Percentiles rank a stretch among this genome's conserved stretches.
phyloP scores from a whole-genome alignment of 2,329 filamentous ascomycete species.

The Cercospora citrullina region DNA sequence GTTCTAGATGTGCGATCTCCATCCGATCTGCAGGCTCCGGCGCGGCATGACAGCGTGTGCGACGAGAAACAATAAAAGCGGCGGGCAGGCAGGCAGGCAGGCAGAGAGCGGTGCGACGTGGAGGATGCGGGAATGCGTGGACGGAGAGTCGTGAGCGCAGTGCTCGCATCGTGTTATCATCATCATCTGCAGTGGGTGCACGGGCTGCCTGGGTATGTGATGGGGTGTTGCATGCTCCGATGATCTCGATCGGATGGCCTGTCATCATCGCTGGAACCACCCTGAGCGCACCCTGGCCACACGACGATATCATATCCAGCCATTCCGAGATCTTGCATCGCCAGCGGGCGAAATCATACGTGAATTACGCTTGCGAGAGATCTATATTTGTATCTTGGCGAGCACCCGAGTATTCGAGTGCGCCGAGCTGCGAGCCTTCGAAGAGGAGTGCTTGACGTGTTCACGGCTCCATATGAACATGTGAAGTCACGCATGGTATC shows the following conservation, averaged over 20 bases:
- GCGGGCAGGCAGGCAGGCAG: neutral
- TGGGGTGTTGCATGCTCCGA: neutral
- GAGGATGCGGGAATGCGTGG: neutral
- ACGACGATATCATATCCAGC: neutral
- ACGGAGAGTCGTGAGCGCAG: neutral
- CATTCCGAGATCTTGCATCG: neutral
- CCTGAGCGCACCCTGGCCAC: neutral
- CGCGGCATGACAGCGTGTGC: neutral
- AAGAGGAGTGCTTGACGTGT: neutral
- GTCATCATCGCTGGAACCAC: neutral
- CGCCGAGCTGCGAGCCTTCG: neutral
- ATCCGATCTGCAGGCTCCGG: neutral
- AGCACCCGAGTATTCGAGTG: neutral
- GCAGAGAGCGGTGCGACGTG: neutral
- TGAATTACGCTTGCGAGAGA: neutral
- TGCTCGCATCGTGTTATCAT: neutral
- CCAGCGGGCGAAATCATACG: neutral
- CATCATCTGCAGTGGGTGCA: neutral
- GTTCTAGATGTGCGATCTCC: conserved; percentile 3
- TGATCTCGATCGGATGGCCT: neutral
- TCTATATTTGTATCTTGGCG: neutral
- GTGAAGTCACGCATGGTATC: neutral
- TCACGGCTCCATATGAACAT: neutral
- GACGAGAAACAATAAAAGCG: neutral
- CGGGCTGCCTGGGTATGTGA: neutral